Base-by-base conservation (phyloP, 2,329 filamentous ascomycete genomes). In the Fusarium sp. region DNA sequence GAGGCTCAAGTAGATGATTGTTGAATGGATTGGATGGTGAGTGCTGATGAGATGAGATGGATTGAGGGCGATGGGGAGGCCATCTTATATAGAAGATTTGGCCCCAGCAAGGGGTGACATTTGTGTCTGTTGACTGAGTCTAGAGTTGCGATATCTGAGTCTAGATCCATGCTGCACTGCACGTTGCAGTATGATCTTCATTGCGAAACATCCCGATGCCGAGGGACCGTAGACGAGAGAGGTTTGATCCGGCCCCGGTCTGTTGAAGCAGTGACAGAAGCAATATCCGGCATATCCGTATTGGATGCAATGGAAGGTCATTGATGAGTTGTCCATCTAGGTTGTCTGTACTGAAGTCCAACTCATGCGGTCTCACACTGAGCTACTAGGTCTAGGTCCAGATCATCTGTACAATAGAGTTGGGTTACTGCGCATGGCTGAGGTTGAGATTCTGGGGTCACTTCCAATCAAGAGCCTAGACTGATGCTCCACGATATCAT, bases 71-170 rank as follows among this genome's bases (percentile, higher is more conserved):
- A 72, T 51, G 51, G 56, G 68, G 47, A 66, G 30, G 22, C 20
- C 56, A 52, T 67, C 73, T 74, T 75, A 72, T 75, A 75, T 75
- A 75, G 72, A 66, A 47, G 49, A 65, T 71, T 54, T 34, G 43
- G 42, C 20, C 38, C 51, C 53, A 56, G 45, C 43, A 47, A 60
- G 63, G 50, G 63, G 29, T 53, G 22, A 50, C 45, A 38, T 59
- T 56, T 64, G 69, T 43, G 59, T 62, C 34, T 56, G 27, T 51
- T 27, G 11, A 7, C 29, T 49, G 27, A 24, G 57, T 44, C 58
- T 44, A 43, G 30, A 54, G 49, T 68, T 63, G 46, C 12, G 50
- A 64, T 66, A 54, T 55, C 53, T 58, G 42, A 43, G 32, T 59
- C 58, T 59, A 38, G 24, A 70, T 40, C 49, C 49, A 40, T 40